phyloP scores from a whole-genome alignment of 192 early-diverging fungal species.

The Dimargaris cristalligena region DNA sequence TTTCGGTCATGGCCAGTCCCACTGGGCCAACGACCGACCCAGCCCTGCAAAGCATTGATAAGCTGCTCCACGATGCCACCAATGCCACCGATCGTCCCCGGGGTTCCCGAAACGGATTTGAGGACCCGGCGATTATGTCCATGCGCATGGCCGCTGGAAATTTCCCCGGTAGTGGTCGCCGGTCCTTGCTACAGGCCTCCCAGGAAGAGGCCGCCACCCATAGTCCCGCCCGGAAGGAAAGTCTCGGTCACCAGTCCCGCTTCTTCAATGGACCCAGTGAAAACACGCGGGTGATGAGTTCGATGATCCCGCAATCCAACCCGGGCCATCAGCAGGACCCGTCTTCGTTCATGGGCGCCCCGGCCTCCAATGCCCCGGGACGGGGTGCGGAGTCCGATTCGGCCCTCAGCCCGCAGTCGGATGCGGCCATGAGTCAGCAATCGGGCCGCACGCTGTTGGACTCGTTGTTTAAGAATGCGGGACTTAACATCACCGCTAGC shows the following conservation, averaged over 20 bases:
- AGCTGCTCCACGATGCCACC: not conserved
- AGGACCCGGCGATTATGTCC: slow-evolving; percentile 10
- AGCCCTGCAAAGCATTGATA: not conserved
- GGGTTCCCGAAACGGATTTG: not conserved
- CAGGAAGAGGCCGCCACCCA: not conserved
- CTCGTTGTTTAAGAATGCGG: not conserved
- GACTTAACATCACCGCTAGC: no score
- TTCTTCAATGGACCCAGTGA: no score
- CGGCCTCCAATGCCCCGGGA: not conserved
- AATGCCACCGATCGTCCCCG: not conserved
- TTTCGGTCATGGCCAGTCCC: no score
- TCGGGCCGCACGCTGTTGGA: slow-evolving; percentile 1
- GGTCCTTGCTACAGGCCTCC: not conserved
- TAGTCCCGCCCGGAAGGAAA: not conserved
- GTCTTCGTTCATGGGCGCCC: no score
- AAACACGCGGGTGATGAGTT: no score
- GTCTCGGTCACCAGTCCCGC: not conserved
- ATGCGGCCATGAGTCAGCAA: not conserved
- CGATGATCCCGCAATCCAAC: no score
- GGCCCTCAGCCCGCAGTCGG: not conserved
- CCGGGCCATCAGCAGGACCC: no score
- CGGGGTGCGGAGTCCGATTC: not conserved
- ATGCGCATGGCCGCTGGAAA: not conserved
- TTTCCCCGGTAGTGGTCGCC: not conserved
- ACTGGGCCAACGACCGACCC: not conserved